Evolutionary conservation across 2,329 filamentous ascomycete species (phyloP).

Genomic region (Beauveria sp.): DNA sequence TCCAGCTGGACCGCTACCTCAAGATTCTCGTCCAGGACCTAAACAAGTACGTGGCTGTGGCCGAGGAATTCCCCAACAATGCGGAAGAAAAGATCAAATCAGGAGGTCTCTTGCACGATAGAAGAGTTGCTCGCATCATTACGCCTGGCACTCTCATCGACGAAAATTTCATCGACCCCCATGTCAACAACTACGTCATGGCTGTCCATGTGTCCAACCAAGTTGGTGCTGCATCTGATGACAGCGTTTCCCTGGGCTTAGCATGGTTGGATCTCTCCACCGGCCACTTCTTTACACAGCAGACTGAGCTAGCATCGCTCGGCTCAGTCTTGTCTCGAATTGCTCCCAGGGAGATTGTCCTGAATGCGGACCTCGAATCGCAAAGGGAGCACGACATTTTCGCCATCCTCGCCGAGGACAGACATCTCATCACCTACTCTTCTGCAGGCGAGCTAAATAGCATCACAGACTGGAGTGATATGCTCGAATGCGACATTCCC

Average conservation of each 20-base stretch:
- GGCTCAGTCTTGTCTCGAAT: slow-evolving; percentile 79
- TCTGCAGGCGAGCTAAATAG: slow-evolving; percentile 35
- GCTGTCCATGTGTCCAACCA: slow-evolving; percentile 56
- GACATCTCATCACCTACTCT: slow-evolving; percentile 69
- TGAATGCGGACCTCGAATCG: slow-evolving; percentile 56
- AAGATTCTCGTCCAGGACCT: slow-evolving; percentile 89
- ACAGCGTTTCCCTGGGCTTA: slow-evolving; percentile 52
- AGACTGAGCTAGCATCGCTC: slow-evolving; percentile 60
- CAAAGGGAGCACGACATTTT: slow-evolving; percentile 55
- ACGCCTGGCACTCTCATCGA: slow-evolving; percentile 95
- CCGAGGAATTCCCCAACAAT: slow-evolving; percentile 81
- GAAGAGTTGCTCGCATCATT: slow-evolving; percentile 77
- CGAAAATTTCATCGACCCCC: slow-evolving; percentile 93
- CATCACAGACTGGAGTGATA: slow-evolving; percentile 60
- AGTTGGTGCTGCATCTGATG: neutral
- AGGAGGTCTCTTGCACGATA: slow-evolving; percentile 75
- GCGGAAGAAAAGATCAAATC: slow-evolving; percentile 61
- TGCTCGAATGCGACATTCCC: slow-evolving; percentile 68
- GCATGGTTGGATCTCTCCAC: slow-evolving; percentile 95
- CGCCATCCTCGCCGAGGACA: slow-evolving; percentile 64
- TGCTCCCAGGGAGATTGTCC: slow-evolving; percentile 73
- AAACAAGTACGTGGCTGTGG: slow-evolving; percentile 85
- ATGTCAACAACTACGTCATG: slow-evolving; percentile 86
- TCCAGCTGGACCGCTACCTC: slow-evolving; percentile 85
- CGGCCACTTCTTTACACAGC: slow-evolving; percentile 85